Evolutionary conservation across 1,139 yeast genomes (phyloP), one percentile per base, ranked within the genome.

Genomic region (Sugiyamaella xylanicola): DNA sequence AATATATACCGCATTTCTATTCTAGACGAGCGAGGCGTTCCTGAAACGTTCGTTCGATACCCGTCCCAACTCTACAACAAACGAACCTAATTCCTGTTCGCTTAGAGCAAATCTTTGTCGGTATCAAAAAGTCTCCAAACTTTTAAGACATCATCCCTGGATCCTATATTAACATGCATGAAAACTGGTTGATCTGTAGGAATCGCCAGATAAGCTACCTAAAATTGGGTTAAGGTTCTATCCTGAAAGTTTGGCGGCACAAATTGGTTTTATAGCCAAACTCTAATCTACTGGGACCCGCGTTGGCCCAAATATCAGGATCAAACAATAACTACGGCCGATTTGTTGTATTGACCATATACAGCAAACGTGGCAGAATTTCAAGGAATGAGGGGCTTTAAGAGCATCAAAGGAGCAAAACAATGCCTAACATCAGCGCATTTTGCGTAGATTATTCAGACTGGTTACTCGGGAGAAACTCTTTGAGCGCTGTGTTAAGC

Each of bases 251-350:
- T 35, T 45, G 29, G 41, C 21, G 36, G 41, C 41, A 25, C 49
- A 45, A 45, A 35, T 43, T 25, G 36, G 27, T 43, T 43, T 43
- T 22, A 25, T 5, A 43, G 36, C 21, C 17, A 43, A 43, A 43
- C n/a, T 32, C 32, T 9, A 43, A 43, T 9, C 19, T 43, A 27
- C 49, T 45, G 49, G 49, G 49, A 17, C 49, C 37, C 49, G 29
- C 47, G 27, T 13, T 29, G 49, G 35, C 35, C 49, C 49, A 29
- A 45, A 32, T 45, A 45, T 45, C 47, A 43, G 47, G 47, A 8
- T 27, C 29, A 27, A 16, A 25, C 16, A 45, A 32, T 15, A 35
- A n/a, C 17, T 20, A 19, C 46, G 15, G 37, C 37, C 37, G 4
- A 11, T 32, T 32, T 32, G 29, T 9, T 9, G 9, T 32, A 8